Evolutionary conservation across 2,329 filamentous ascomycete genomes (phyloP), one percentile per base, ranked within the genome.

Genomic region (Sordariomycetes sp.): DNA sequence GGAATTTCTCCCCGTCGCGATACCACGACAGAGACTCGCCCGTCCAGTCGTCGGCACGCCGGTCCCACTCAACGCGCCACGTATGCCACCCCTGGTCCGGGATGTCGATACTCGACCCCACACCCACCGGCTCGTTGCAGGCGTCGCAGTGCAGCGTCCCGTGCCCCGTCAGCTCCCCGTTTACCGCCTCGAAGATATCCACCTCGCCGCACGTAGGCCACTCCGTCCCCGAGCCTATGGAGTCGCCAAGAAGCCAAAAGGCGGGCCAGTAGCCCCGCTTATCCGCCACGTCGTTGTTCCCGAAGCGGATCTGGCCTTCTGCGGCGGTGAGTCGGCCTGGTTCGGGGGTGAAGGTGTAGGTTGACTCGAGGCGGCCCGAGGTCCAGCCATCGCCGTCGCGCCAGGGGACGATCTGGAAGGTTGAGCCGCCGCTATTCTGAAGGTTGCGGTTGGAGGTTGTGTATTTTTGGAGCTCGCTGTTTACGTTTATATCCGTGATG

Each of bases 201-300:
- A 82, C 69, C 70, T 82, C 80, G 60, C 79, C 80, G 59, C 76
- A 77, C 10, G 59, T 56, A 0, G 80, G 80, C 80, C 80, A 82
- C 15, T 62, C 39, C 1, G 70, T 73, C 10, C 76, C 77, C 52
- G 73, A 68, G 28, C 76, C 74, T 57, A 76, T 68, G 12, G 72
- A 65, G 54, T 80, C 71, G 48, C 79, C 78, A 17, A 82, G 70
- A 60, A 80, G 69, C 79, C 78, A 82, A 62, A 81, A 81, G 0
- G 79, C 79, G 0, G 79, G 78, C 79, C 79, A 82, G 54, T 82
- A 70, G 4, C 80, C 80, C 61, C 79, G 71, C 66, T 80, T 77
- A 51, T 65, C 64, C 2, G 70, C 69, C 50, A 64, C 62, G 1
- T 65, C 50, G 65, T 74, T 74, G 59, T 62, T 62, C 13, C 76